Conservation (phyloP, 2,329 filamentous ascomycete species). For the Cytospora paraplurivora region DNA sequence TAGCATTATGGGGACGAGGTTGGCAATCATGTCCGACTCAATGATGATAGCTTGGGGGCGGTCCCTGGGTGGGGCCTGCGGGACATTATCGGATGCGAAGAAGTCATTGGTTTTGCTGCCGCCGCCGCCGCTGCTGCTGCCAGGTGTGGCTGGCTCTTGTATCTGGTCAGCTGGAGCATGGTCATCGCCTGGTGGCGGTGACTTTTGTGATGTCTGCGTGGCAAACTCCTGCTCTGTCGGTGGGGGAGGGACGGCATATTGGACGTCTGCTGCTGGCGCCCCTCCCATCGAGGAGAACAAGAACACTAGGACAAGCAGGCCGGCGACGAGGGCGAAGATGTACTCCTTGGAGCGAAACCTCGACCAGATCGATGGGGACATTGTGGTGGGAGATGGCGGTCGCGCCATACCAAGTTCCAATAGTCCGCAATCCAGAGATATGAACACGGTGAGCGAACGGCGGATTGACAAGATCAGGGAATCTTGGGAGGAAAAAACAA, state of each 20-base stretch:
- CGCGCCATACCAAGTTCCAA: constrained; percentile 18
- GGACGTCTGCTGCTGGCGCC: constrained; percentile 8
- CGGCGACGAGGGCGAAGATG: constrained; percentile 14
- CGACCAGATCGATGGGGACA: constrained; percentile 14
- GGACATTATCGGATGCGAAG: not conserved
- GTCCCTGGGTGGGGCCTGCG: constrained; percentile 2
- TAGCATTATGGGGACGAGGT: constrained; percentile 34
- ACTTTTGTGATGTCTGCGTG: not conserved
- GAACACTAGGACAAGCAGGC: constrained; percentile 13
- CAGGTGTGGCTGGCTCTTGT: not conserved
- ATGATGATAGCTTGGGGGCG: constrained; percentile 26
- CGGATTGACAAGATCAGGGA: not conserved
- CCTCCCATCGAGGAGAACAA: constrained; percentile 13
- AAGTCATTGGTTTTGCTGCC: constrained; percentile 3
- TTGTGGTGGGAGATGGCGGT: constrained; percentile 13
- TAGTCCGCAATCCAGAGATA: not conserved
- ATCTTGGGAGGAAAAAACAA: not conserved
- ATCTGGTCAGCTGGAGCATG: not conserved
- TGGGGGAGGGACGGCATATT: not conserved
- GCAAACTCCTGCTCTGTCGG: not conserved
- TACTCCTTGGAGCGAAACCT: constrained; percentile 25
- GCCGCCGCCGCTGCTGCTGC: not conserved
- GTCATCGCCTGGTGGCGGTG: not conserved
- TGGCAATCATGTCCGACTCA: constrained; percentile 31
- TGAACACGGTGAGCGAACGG: not conserved